These are phyloP conservation scores for Emmonsiellopsis sp. DNA, from an alignment of 2,329 filamentous ascomycete genomes.

Conservation along the genomic window DNA sequence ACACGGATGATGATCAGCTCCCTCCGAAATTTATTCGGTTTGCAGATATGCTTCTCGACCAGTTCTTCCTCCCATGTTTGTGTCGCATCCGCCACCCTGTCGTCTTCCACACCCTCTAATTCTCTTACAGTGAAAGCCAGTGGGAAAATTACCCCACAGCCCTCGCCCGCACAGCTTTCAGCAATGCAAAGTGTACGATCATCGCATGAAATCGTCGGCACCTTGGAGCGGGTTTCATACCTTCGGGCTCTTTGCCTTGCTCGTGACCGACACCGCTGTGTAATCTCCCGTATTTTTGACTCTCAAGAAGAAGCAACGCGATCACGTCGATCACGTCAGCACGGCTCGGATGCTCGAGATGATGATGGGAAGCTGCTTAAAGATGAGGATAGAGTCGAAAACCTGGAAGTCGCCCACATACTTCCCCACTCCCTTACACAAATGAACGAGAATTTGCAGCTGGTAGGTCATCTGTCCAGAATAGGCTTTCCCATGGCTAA, in stretches of 20 bases:
- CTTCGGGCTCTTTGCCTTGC: constrained; percentile 8
- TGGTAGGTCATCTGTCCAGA: constrained; percentile 7
- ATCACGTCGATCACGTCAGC: constrained; percentile 5
- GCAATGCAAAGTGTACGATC: too few relatives aligned
- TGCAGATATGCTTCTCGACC: too few relatives aligned
- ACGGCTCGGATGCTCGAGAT: constrained; percentile 9
- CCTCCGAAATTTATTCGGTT: too few relatives aligned
- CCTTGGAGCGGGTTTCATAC: neutral
- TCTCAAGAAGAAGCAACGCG: constrained; percentile 8
- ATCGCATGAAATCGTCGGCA: neutral
- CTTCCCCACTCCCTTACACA: constrained; percentile 12
- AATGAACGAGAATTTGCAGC: constrained; percentile 4
- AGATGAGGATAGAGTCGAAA: constrained; percentile 4
- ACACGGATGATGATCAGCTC: too few relatives aligned
- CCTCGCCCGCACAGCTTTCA: constrained; percentile 7
- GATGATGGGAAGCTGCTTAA: constrained; percentile 9
- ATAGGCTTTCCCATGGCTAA: neutral
- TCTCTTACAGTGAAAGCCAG: constrained; percentile 15
- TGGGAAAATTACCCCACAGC: constrained; percentile 12
- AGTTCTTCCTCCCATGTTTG: too few relatives aligned
- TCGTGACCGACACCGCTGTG: constrained; percentile 11
- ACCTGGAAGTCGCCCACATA: constrained; percentile 14
- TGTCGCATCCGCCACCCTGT: too few relatives aligned
- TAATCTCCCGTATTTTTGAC: constrained; percentile 11
- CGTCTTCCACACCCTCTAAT: too few relatives aligned